phyloP scores from a whole-genome alignment of 2,329 filamentous ascomycete genomes.

The Pseudogymnoascus sp. region DNA sequence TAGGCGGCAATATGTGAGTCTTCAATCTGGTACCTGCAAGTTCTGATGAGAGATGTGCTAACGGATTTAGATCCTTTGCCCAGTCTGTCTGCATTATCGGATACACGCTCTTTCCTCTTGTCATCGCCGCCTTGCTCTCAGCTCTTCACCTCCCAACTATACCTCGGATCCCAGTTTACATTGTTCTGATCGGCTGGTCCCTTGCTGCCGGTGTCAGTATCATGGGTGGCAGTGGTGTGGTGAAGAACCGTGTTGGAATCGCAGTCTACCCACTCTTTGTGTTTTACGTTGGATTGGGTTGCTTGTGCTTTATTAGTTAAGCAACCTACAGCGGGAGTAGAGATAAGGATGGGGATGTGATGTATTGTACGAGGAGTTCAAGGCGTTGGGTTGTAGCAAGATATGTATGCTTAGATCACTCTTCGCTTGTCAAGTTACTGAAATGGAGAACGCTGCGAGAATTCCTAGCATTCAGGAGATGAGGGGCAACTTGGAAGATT shows the following conservation, averaged over 20 bases:
- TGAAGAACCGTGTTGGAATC: slow-evolving; percentile 87
- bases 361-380: slow-evolving; percentile 7
- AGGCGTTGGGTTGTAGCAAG: slow-evolving; percentile 2
- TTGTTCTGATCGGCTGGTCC: slow-evolving; percentile 83
- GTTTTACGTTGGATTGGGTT: slow-evolving; percentile 88
- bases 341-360: background rate
- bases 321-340: background rate
- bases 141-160: slow-evolving; percentile 73
- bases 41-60: slow-evolving; percentile 23
- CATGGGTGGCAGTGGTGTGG: slow-evolving; percentile 85
- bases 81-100: slow-evolving; percentile 97
- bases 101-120: slow-evolving; percentile 94
- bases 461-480: background rate
- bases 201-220: slow-evolving; percentile 94
- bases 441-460: background rate
- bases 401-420: slow-evolving; percentile 2
- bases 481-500: background rate
- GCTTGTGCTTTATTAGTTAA: slow-evolving; percentile 94
- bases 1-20: slow-evolving; percentile 93
- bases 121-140: slow-evolving; percentile 84
- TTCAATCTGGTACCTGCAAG: slow-evolving; percentile 8
- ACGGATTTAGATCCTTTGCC: slow-evolving; percentile 71
- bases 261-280: slow-evolving; percentile 93
- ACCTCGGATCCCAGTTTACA: slow-evolving; percentile 80
- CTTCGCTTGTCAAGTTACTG: background rate